phyloP scores from a whole-genome alignment of 139 green algal species.

The Micromonas commoda region DNA sequence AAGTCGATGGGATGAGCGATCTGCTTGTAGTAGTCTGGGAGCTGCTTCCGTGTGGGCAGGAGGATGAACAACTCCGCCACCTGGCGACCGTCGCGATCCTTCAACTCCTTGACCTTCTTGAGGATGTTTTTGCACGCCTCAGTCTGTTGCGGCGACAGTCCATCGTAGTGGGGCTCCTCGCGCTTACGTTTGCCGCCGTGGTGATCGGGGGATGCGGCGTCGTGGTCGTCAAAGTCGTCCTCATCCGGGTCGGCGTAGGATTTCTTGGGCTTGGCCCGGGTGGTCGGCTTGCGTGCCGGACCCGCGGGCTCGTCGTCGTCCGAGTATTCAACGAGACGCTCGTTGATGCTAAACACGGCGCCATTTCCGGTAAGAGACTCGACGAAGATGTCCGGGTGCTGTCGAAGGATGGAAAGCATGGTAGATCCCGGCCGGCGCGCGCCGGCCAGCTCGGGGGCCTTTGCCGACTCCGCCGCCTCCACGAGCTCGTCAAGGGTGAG shows the following conservation, averaged over 20 bases:
- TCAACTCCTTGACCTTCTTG: background rate
- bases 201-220: background rate
- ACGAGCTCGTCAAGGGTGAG: background rate
- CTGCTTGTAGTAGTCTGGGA: conserved; percentile 19
- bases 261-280: background rate
- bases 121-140: background rate
- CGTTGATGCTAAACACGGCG: background rate
- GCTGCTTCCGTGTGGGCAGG: conserved; percentile 17
- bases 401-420: background rate
- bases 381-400: background rate
- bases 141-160: background rate
- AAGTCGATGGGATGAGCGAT: conserved; percentile 30
- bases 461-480: background rate
- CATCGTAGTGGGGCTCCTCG: background rate
- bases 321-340: too few relatives aligned
- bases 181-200: background rate
- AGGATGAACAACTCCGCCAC: conserved; percentile 7
- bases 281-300: background rate
- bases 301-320: background rate
- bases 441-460: background rate
- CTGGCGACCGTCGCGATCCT: background rate
- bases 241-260: background rate
- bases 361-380: background rate
- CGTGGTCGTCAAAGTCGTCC: background rate
- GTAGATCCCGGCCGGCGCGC: background rate